phyloP scores from a whole-genome alignment of 257 asterid genomes.

The Solanum ahanhuiri region DNA sequence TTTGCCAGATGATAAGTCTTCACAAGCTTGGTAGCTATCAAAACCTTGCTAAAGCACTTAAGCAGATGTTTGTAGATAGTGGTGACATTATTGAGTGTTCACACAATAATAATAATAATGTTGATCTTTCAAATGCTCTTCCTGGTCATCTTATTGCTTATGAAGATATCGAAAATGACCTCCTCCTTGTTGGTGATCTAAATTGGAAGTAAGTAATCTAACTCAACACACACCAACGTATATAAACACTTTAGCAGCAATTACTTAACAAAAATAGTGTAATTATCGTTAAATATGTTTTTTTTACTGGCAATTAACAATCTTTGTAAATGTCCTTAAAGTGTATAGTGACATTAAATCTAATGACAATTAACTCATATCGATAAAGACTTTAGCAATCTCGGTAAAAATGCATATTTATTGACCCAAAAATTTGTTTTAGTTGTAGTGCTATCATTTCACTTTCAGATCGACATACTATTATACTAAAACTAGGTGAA shows the following conservation, averaged over 20 bases:
- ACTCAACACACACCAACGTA: too few relatives aligned
- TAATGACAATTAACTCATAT: too few relatives aligned
- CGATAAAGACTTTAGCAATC: not conserved
- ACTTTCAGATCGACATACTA: not conserved
- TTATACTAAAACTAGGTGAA: not conserved
- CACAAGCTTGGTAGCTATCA: constrained; percentile 47
- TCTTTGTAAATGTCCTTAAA: too few relatives aligned
- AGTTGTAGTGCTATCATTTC: not conserved
- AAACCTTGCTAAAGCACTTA: constrained; percentile 51
- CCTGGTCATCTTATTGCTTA: constrained; percentile 75
- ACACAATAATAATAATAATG: not conserved
- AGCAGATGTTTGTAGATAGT: constrained; percentile 51
- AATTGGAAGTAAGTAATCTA: constrained; percentile 49
- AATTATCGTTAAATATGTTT: too few relatives aligned
- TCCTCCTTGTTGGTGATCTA: constrained; percentile 78
- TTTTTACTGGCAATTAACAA: too few relatives aligned
- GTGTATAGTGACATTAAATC: not conserved
- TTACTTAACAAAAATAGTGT: too few relatives aligned
- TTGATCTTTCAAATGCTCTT: constrained; percentile 63
- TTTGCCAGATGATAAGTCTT: constrained; percentile 76
- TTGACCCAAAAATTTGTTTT: not conserved
- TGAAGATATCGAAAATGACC: constrained; percentile 80
- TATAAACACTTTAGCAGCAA: not conserved
- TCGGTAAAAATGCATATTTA: not conserved
- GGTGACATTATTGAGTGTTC: not conserved